Evolutionary conservation across 225 moss, liverwort and hornwort genomes (phyloP), one percentile per base, ranked within the genome.

Genomic region (Antitrichia curtipendula): DNA sequence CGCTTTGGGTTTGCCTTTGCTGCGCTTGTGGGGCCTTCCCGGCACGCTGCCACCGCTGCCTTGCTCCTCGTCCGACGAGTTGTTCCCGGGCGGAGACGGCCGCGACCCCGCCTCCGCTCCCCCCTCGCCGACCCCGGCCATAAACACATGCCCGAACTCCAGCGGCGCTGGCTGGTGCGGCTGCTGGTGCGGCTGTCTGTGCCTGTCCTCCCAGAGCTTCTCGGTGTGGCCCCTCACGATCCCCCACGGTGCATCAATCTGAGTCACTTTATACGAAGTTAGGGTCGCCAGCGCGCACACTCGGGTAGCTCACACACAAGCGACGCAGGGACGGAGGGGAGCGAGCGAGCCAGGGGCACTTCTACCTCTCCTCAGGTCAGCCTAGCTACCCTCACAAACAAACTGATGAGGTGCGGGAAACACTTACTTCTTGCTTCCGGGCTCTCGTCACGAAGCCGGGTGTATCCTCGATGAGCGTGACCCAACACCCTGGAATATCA

Each of bases 61-160:
- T 88, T 98, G 96, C 88, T 97, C 98, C 77, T 97, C 97, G 75
- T 97, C 98, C 40, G 98, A 98, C 40, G 97, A 95, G 85, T 94
- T 91, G 84, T 83, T 86, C 87, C 92, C 92, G 84, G 92, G 91
- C 92, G 91, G 93, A 36, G 93, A 90, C 59, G 91, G 91, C 60
- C 89, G 86, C 81, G 91, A 88, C 31, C 86, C 91, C 71, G 84
- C 89, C 91, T 88, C 93, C 78, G 88, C 45, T 89, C 91, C 92
- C 81, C 95, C 94, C 92, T 96, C 95, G 92, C 89, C 89, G 87
- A 94, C 94, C 89, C 94, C 96, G 85, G 97, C 95, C 97, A 97
- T 97, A 92, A 93, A 95, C 95, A 95, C 95, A 95, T 90, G 93
- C 90, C 90, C 93, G 85, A 91, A 90, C 87, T 90, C 88, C 85